Base-by-base conservation (phyloP, 2,329 filamentous ascomycete species). In the Capronia epimyces region DNA sequence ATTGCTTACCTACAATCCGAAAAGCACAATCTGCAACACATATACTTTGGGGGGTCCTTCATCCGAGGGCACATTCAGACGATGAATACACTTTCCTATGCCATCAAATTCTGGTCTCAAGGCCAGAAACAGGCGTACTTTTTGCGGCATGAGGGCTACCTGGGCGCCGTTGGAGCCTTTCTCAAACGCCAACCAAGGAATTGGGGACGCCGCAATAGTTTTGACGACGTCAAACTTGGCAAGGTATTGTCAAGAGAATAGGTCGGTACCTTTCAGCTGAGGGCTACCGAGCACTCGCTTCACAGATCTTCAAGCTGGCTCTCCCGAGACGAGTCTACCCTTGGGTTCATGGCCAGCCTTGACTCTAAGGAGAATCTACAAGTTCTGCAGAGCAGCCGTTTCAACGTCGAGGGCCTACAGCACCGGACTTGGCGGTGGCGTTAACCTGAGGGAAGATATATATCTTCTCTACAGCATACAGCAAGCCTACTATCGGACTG, bases 1-100 rank as follows among this genome's bases (percentile, higher is more conserved):
- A 95, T 98, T 62, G 89, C 93, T 37, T 96, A 93, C 68, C 76
- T 98, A n/a, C 93, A 97, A 66, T 93, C 89, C 4, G 90, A 96
- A 67, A 93, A 95, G 65, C 91, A 98, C 71, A 81, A 85, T 40
- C 76, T 97, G 21, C 86, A 87, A 57, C 83, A 91, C 64, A 97
- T 98, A 55, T 98, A 98, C 73, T 98, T 98, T 69, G 93, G 93
- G 18, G 93, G 93, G 20, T 93, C 87, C 5, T 98, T 97, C 67
- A 97, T 98, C 65, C 84, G 93, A 36, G 93, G 93, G 34, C 93
- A 98, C 68, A 83, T 87, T 13, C 93, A 97, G 71, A 98, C 93
- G 10, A 98, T 98, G 81, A 95, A 97, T 69, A 97, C 93, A 0
- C 76, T 98, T 8, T 90, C 86, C 49, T 98, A 95, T 65, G 93